Percentiles rank a stretch among this genome's conserved stretches.
Evolutionary conservation across 306 rosid genomes (phyloP).

Genomic region (Glycine tomentella): DNA sequence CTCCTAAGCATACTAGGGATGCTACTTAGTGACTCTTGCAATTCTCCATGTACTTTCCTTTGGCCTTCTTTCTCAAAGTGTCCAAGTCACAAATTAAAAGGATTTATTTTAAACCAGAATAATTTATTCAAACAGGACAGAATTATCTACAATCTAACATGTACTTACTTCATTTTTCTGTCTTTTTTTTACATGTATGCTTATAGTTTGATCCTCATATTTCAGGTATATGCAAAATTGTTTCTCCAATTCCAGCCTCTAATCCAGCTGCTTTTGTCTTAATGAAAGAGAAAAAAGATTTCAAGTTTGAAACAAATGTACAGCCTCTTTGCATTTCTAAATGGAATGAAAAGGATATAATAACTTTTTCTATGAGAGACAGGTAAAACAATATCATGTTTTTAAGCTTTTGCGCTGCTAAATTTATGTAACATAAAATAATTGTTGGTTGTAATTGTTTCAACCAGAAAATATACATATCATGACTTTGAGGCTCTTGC

Average conservation of each 20-base stretch:
- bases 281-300: too few species aligned
- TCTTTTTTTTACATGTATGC: neutral
- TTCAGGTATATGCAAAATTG: conserved; percentile 61
- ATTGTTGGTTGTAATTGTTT: too few species aligned
- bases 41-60: neutral
- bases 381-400: too few species aligned
- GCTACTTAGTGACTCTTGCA: neutral
- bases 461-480: too few species aligned
- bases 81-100: neutral
- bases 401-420: too few species aligned
- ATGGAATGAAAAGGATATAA: neutral
- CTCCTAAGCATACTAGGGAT: neutral
- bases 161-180: neutral
- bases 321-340: too few species aligned
- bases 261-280: conserved; percentile 34
- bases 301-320: too few species aligned
- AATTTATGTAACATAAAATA: too few species aligned
- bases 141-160: neutral
- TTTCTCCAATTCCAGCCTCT: conserved; percentile 51
- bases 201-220: conserved; percentile 24
- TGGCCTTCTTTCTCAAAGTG: neutral
- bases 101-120: neutral
- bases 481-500: too few species aligned
- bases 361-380: too few species aligned
- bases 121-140: neutral